A percentile compares a stretch with the other conserved stretches of the same genome.
Conservation (phyloP, 2,329 filamentous ascomycete genomes). For the Chaetomium olivaceum region DNA sequence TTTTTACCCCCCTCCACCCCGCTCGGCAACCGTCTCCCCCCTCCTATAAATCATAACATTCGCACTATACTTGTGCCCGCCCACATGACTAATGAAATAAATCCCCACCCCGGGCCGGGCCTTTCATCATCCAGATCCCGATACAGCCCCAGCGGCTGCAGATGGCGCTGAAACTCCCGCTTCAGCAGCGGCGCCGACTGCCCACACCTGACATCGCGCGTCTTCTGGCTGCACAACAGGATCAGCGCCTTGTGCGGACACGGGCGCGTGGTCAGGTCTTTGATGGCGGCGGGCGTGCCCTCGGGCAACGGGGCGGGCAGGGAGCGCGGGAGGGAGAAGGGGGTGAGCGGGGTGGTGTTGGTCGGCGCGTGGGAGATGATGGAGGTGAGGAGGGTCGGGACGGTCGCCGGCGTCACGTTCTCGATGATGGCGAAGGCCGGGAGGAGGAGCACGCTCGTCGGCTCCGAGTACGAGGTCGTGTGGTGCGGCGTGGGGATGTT, state of each 20-base stretch:
- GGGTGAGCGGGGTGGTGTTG: constrained; percentile 63
- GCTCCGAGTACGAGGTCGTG: constrained; percentile 61
- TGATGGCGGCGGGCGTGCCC: constrained; percentile 35
- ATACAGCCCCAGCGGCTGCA: constrained; percentile 80
- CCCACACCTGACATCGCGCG: constrained; percentile 91
- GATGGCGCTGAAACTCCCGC: constrained; percentile 84
- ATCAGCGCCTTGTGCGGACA: constrained; percentile 85
- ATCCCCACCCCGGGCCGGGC: constrained; percentile 90
- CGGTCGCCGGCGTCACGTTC: constrained; percentile 75
- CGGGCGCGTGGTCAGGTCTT: constrained; percentile 52
- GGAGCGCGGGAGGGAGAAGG: constrained; percentile 42
- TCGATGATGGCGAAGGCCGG: constrained; percentile 82
- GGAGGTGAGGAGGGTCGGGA: constrained; percentile 68
- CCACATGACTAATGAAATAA: constrained; percentile 95
- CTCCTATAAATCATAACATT: constrained; percentile 90
- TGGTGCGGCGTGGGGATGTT: constrained; percentile 81
- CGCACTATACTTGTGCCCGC: constrained; percentile 93
- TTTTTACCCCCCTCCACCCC: too few species aligned
- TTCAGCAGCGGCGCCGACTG: constrained; percentile 89
- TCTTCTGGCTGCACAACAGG: constrained; percentile 89
- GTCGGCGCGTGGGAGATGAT: constrained; percentile 74
- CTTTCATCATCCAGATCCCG: constrained; percentile 86
- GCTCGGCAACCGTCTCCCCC: too few species aligned
- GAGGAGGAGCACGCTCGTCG: constrained; percentile 79
- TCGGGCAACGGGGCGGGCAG: constrained; percentile 36